A percentile compares a stretch with the other conserved stretches of the same genome.
These are phyloP conservation scores for Cutaneotrichosporon dermatis DNA, from an alignment of 1,284 basidiomycete species.

Conservation along the genomic window DNA sequence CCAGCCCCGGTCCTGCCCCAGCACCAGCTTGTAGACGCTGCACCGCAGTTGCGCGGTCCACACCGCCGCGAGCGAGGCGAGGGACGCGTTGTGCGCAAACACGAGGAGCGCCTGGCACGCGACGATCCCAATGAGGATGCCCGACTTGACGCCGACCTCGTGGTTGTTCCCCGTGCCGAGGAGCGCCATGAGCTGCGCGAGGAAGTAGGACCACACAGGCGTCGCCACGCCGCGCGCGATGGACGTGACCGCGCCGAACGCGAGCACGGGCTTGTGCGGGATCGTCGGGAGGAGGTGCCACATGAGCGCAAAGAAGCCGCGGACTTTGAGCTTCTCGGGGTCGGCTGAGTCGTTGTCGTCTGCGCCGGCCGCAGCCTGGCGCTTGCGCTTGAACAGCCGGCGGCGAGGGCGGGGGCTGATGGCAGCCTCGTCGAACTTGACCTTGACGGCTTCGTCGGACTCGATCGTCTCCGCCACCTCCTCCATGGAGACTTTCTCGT, in stretches of 20 bases:
- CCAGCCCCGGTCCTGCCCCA: slow-evolving; percentile 81
- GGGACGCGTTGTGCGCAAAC: slow-evolving; percentile 68
- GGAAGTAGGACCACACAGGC: slow-evolving; percentile 83
- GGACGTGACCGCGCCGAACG: slow-evolving; percentile 63
- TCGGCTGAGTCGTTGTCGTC: too few species aligned
- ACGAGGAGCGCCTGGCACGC: slow-evolving; percentile 69
- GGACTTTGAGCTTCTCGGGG: not conserved
- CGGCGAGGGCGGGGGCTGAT: not conserved
- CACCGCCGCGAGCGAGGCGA: slow-evolving; percentile 66
- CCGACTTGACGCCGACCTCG: slow-evolving; percentile 57
- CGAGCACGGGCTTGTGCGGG: slow-evolving; percentile 66
- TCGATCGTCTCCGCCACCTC: too few species aligned
- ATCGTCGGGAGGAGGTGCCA: slow-evolving; percentile 65
- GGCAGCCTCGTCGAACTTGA: not conserved
- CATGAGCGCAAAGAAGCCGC: slow-evolving; percentile 55
- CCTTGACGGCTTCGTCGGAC: not conserved
- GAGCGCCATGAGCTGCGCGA: slow-evolving; percentile 74
- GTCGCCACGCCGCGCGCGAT: slow-evolving; percentile 74
- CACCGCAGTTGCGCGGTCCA: slow-evolving; percentile 73
- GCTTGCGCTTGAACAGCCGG: too few species aligned
- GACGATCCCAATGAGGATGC: slow-evolving; percentile 62
- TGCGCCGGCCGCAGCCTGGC: too few species aligned
- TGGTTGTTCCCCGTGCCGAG: slow-evolving; percentile 66
- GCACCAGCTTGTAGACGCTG: slow-evolving; percentile 58
- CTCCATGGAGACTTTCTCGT: too few species aligned